Evolutionary conservation across 2,329 filamentous ascomycete species (phyloP).

Genomic region (Trichoderma atroviride): DNA sequence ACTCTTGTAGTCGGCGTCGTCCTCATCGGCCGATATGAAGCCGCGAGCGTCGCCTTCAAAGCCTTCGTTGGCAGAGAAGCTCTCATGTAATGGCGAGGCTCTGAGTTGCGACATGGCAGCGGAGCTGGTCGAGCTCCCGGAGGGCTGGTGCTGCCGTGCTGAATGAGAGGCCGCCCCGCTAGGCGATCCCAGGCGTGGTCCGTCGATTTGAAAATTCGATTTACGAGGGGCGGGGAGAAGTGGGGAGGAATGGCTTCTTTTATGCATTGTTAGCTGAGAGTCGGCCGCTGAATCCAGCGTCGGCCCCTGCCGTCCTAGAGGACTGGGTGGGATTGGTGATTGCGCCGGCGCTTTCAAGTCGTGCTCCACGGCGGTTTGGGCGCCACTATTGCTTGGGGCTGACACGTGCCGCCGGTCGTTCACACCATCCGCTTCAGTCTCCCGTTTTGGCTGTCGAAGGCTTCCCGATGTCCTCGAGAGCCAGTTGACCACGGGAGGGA

Average conservation of each 20-base stretch:
- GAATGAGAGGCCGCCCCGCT: slow-evolving; percentile 42
- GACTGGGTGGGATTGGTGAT: slow-evolving; percentile 31
- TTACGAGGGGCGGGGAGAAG: slow-evolving; percentile 57
- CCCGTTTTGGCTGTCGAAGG: slow-evolving; percentile 58
- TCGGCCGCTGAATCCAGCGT: slow-evolving; percentile 28
- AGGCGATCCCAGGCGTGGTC: slow-evolving; percentile 51
- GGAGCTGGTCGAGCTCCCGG: slow-evolving; percentile 48
- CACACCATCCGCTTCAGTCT: slow-evolving; percentile 45
- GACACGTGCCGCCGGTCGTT: slow-evolving; percentile 57
- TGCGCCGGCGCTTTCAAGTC: slow-evolving; percentile 31
- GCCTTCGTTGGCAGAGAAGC: slow-evolving; percentile 64
- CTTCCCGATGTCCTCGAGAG: slow-evolving; percentile 58
- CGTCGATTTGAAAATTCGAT: slow-evolving; percentile 59
- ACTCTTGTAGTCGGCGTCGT: slow-evolving; percentile 77
- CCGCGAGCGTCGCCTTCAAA: slow-evolving; percentile 70
- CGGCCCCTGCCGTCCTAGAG: slow-evolving; percentile 27
- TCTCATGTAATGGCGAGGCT: slow-evolving; percentile 36
- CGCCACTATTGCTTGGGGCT: slow-evolving; percentile 47
- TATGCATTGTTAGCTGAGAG: slow-evolving; percentile 24
- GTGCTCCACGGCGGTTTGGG: slow-evolving; percentile 36
- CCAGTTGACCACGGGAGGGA: slow-evolving; percentile 60
- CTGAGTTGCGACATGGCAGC: slow-evolving; percentile 44
- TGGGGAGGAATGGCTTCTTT: slow-evolving; percentile 57
- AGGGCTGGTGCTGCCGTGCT: slow-evolving; percentile 47
- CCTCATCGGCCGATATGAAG: slow-evolving; percentile 70